Evolutionary conservation across 1,139 yeast species (phyloP).

Genomic region (Lodderomyces margitis): DNA sequence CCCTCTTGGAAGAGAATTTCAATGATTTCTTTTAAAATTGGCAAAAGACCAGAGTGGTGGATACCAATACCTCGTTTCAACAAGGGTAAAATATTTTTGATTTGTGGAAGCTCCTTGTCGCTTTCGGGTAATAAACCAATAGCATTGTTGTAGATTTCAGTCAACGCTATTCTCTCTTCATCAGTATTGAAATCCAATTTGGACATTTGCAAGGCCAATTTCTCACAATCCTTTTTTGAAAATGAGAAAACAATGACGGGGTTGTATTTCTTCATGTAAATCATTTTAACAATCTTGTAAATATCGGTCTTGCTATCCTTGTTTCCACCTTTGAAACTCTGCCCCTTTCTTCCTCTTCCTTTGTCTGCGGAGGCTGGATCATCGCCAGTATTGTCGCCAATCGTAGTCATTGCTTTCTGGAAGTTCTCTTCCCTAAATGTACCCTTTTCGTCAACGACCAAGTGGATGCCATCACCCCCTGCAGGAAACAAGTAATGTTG

Average conservation of each 20-base stretch:
- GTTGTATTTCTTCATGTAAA: conserved; percentile 90
- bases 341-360: conserved; percentile 71
- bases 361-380: conserved; percentile 64
- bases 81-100: conserved; percentile 83
- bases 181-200: conserved; percentile 89
- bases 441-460: conserved; percentile 97
- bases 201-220: conserved; percentile 90
- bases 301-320: conserved; percentile 87
- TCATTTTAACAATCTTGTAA: conserved; percentile 95
- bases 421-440: conserved; percentile 95
- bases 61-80: conserved; percentile 95
- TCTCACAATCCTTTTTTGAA: conserved; percentile 94
- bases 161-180: conserved; percentile 86
- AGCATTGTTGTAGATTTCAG: conserved; percentile 88
- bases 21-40: conserved; percentile 93
- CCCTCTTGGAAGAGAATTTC: conserved; percentile 98
- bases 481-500: conserved; percentile 97
- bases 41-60: conserved; percentile 95
- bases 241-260: conserved; percentile 98
- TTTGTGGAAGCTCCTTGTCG: conserved; percentile 91
- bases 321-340: conserved; percentile 86
- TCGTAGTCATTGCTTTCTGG: conserved; percentile 96
- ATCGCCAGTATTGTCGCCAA: conserved; percentile 79
- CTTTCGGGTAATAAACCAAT: conserved; percentile 81
- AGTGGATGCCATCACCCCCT: conserved; percentile 94